These are phyloP conservation scores for Suhomyces choctaworum DNA, from an alignment of 1,139 yeast species.

Conservation along the genomic window DNA sequence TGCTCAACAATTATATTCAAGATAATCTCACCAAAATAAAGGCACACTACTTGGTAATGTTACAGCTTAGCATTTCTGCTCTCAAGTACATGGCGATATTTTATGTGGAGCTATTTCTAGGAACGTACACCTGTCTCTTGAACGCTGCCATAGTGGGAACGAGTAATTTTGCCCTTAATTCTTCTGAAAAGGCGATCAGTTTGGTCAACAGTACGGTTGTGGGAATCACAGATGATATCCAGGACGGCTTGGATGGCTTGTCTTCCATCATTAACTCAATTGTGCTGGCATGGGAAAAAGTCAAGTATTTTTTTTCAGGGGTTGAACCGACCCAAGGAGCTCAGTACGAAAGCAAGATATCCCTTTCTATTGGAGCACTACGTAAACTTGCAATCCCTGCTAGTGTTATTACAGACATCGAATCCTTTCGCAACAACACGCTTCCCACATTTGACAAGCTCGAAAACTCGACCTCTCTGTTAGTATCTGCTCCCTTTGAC, in stretches of 20 bases:
- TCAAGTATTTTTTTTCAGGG: constrained; percentile 55
- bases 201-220: constrained; percentile 62
- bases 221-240: constrained; percentile 56
- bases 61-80: constrained; percentile 47
- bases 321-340: not conserved
- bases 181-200: constrained; percentile 60
- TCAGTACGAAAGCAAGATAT: constrained; percentile 42
- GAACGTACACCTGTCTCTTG: constrained; percentile 82
- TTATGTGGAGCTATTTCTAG: constrained; percentile 68
- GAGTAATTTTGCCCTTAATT: constrained; percentile 70
- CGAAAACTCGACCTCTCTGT: constrained; percentile 15
- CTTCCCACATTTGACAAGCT: constrained; percentile 15
- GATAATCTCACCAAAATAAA: constrained; percentile 11
- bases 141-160: constrained; percentile 74
- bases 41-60: constrained; percentile 15
- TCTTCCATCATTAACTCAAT: constrained; percentile 52
- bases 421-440: constrained; percentile 13
- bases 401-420: constrained; percentile 16
- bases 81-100: constrained; percentile 63
- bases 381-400: constrained; percentile 61
- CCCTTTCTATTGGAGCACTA: constrained; percentile 58
- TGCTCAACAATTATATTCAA: constrained; percentile 46
- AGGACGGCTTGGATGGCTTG: constrained; percentile 59
- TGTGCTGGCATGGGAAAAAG: constrained; percentile 43
- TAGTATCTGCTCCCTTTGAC: constrained; percentile 17